Evolutionary conservation across 2,329 filamentous ascomycete species (phyloP).

Genomic region (Arthrinium phaeospermum): DNA sequence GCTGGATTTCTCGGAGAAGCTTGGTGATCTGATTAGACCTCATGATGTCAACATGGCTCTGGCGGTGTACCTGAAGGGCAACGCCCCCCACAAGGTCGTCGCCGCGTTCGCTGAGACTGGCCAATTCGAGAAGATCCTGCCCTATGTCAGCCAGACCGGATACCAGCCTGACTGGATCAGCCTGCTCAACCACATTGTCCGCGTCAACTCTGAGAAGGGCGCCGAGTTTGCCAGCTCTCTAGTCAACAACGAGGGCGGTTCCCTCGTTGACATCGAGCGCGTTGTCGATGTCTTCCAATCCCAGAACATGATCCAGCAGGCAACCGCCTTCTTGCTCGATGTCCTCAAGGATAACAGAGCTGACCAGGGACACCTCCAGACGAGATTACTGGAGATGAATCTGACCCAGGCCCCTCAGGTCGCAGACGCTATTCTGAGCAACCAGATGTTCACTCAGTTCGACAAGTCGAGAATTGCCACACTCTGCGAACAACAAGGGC

Average conservation of each 20-base stretch:
- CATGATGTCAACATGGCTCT: slow-evolving; percentile 90
- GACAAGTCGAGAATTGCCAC: slow-evolving; percentile 88
- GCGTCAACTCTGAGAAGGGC: slow-evolving; percentile 90
- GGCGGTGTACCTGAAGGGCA: slow-evolving; percentile 87
- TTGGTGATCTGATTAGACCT: slow-evolving; percentile 90
- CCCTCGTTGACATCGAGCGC: slow-evolving; percentile 89
- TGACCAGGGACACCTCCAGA: slow-evolving; percentile 92
- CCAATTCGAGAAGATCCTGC: slow-evolving; percentile 95
- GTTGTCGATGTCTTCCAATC: slow-evolving; percentile 98
- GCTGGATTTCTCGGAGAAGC: slow-evolving; percentile 92
- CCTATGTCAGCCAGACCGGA: slow-evolving; percentile 82
- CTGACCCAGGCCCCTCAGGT: slow-evolving; percentile 95
- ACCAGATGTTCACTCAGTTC: slow-evolving; percentile 98
- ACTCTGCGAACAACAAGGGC: slow-evolving; percentile 90
- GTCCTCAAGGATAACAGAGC: slow-evolving; percentile 93
- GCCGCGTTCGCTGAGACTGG: slow-evolving; percentile 94
- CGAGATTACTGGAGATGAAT: slow-evolving; percentile 97
- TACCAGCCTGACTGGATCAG: slow-evolving; percentile 97
- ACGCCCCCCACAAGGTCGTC: slow-evolving; percentile 91
- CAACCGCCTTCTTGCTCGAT: slow-evolving; percentile 96
- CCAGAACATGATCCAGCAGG: slow-evolving; percentile 96
- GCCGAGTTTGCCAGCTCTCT: slow-evolving; percentile 93
- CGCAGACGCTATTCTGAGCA: slow-evolving; percentile 94
- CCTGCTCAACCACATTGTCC: slow-evolving; percentile 89
- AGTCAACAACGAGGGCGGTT: slow-evolving; percentile 85